Base-by-base conservation (phyloP, 192 early-diverging fungal genomes). In the Coemansia sp. region DNA sequence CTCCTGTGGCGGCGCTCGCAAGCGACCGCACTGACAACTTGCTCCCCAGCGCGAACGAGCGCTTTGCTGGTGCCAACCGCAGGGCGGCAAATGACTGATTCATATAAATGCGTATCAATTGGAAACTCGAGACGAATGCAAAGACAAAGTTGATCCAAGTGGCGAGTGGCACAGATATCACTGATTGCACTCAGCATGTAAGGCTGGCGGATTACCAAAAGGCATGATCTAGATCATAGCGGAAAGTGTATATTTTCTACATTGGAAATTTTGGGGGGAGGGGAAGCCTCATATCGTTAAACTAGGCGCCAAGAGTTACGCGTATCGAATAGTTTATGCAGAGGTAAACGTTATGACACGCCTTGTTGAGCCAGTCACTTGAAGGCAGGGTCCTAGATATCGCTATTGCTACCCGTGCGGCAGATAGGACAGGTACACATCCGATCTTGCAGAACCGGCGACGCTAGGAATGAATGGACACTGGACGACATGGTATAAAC, bases 351-450 rank as follows among this genome's bases (percentile, higher is more conserved):
- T 5, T 18, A 11, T 22, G 2, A 22, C 10, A 3, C 9, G 49
- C 15, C 53, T 57, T 13, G 53, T 29, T 27, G 15, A 6, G 15
- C 31, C 15, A 22, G 49, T 20, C n/a, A 22, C n/a, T 52, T 9
- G 20, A 10, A 52, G 20, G 8, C 20, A 2, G 11, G 10, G 29
- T 3, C 29, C 53, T 57, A 78, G 64, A 33, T 61, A 62, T 81
- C 79, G 71, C 65, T 62, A 65, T 76, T 70, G 40, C 50, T 68
- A 49, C 71, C 74, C 7, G 66, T 76, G 15, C 71, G 74, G 71
- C 79, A 81, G 36, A 81, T 76, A 18, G 79, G 79, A 22, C 79
- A 81, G 9, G 79, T 76, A 52, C 79, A 81, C 79, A 81, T 81
- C 39, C 79, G 79, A 34, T 76, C 70, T 8, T 62, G 64, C 0